Percentiles rank a stretch among this genome's conserved stretches.
Evolutionary conservation across 345 rosid genomes (phyloP).

Genomic region (Limnanthes douglasii): DNA sequence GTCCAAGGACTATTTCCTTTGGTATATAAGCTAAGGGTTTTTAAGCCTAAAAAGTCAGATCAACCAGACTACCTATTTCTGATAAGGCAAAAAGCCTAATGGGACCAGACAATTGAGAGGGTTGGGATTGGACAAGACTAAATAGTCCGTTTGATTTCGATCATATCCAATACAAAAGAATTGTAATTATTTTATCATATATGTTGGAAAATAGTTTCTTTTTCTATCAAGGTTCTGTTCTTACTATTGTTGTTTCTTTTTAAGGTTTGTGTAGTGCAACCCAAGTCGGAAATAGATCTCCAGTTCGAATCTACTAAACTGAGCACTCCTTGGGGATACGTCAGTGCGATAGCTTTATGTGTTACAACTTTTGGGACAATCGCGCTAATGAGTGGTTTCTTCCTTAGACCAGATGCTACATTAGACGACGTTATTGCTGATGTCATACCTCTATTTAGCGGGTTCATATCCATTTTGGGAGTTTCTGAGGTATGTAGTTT

Average conservation of each 20-base stretch:
- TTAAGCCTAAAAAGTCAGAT: too few relatives aligned
- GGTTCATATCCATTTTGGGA: constrained; percentile 68
- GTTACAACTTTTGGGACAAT: constrained; percentile 83
- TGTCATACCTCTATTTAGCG: constrained; percentile 73
- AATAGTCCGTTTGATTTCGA: too few relatives aligned
- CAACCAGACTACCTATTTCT: too few relatives aligned
- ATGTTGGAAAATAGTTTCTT: too few relatives aligned
- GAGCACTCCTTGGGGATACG: constrained; percentile 83
- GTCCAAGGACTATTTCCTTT: too few relatives aligned
- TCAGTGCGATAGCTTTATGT: constrained; percentile 42
- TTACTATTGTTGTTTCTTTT: constrained; percentile 6
- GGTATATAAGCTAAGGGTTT: too few relatives aligned
- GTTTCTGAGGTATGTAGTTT: constrained; percentile 66
- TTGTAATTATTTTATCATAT: too few relatives aligned
- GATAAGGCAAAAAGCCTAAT: background rate
- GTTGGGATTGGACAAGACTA: too few relatives aligned
- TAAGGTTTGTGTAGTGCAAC: constrained; percentile 91
- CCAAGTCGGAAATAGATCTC: constrained; percentile 78
- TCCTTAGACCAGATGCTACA: constrained; percentile 81
- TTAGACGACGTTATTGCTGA: constrained; percentile 66
- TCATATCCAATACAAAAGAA: too few relatives aligned
- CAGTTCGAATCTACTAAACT: constrained; percentile 67
- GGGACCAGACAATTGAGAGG: too few relatives aligned
- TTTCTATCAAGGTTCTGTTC: background rate
- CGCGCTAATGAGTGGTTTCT: constrained; percentile 84